phyloP scores from a whole-genome alignment of 1,284 basidiomycete species.

The Melampsora americana region DNA sequence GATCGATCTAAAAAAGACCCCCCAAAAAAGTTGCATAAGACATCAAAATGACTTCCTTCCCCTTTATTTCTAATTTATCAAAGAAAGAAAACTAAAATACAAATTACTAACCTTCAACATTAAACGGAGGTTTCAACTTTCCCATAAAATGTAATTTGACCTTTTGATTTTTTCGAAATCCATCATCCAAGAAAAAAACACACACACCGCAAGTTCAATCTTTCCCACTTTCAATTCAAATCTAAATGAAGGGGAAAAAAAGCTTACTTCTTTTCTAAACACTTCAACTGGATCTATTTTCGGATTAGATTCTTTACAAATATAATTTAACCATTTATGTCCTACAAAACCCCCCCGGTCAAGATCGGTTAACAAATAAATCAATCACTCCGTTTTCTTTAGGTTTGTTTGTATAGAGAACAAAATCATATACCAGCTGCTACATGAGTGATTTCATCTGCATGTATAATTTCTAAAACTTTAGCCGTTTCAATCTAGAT shows the following conservation, averaged over 20 bases:
- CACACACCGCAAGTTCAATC: neutral
- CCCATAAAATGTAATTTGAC: conserved; percentile 51
- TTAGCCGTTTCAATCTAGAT: conserved; percentile 32
- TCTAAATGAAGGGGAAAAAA: neutral
- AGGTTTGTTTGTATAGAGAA: neutral
- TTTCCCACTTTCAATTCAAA: neutral
- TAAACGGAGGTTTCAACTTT: conserved; percentile 53
- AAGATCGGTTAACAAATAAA: neutral
- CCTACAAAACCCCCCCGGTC: conserved; percentile 42
- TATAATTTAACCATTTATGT: conserved; percentile 53
- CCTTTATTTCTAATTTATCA: neutral
- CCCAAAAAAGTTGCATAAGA: neutral
- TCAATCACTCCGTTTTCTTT: neutral
- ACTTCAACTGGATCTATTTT: conserved; percentile 50
- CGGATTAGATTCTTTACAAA: conserved; percentile 49
- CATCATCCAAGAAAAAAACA: no score
- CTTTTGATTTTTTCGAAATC: neutral
- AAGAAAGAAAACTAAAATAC: neutral
- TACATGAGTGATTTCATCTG: conserved; percentile 54
- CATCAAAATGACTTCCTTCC: neutral
- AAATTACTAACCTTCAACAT: conserved; percentile 44
- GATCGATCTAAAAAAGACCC: conserved; percentile 47
- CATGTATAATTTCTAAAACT: conserved; percentile 46
- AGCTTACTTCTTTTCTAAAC: conserved; percentile 50
- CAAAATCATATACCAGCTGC: conserved; percentile 40